phyloP scores from a whole-genome alignment of 495 filamentous ascomycete genomes.

The Tuber umbilicatum region DNA sequence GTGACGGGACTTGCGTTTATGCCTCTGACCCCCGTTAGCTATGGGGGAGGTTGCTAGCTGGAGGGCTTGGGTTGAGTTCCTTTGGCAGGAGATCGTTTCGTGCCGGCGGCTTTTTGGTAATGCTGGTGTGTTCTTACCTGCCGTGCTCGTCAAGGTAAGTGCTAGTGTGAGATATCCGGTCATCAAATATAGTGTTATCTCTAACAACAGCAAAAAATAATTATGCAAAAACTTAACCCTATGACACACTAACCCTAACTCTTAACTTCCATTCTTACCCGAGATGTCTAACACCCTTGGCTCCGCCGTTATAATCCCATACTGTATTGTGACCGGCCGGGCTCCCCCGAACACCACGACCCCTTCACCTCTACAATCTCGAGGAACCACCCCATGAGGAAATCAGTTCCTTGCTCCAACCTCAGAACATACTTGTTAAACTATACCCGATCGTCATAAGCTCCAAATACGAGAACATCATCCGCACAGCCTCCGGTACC shows the following conservation, averaged over 20 bases:
- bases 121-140: background rate
- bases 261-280: background rate
- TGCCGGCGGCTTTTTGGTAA: background rate
- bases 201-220: background rate
- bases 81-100: background rate
- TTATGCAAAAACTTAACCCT: too few relatives aligned
- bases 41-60: background rate
- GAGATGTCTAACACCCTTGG: background rate
- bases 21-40: background rate
- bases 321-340: background rate
- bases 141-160: too few relatives aligned
- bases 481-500: constrained; percentile 49
- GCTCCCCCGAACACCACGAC: background rate
- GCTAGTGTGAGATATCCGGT: background rate
- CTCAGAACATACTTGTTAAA: background rate
- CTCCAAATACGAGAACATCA: constrained; percentile 76
- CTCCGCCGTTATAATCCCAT: background rate
- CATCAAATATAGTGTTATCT: background rate
- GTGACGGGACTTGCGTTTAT: background rate
- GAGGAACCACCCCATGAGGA: background rate
- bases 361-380: background rate
- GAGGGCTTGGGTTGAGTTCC: background rate
- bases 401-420: background rate
- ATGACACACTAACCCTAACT: background rate
- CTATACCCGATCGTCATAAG: constrained; percentile 68